A percentile compares a stretch with the other conserved stretches of the same genome.
These are phyloP conservation scores for Pseudocercospora macadamiae DNA, from an alignment of 2,329 filamentous ascomycete species.

Conservation along the genomic window DNA sequence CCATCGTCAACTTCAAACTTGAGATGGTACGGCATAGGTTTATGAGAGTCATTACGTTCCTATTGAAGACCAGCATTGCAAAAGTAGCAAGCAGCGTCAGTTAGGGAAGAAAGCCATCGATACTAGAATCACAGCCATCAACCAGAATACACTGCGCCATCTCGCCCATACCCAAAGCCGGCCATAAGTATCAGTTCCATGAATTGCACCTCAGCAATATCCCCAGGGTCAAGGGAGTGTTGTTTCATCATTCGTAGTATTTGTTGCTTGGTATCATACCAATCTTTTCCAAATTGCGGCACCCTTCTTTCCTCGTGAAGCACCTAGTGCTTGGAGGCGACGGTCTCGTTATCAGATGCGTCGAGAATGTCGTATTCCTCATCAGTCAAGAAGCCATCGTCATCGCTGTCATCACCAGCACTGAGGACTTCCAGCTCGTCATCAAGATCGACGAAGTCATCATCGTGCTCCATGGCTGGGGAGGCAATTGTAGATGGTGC, in stretches of 20 bases:
- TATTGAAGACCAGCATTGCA: neutral
- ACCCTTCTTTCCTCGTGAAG: constrained; percentile 2
- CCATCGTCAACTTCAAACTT: neutral
- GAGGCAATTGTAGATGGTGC: constrained; percentile 25
- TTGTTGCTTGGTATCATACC: neutral
- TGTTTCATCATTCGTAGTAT: constrained; percentile 1
- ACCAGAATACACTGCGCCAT: neutral
- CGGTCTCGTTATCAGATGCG: constrained; percentile 81
- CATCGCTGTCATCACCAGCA: constrained; percentile 63
- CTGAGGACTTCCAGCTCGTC: constrained; percentile 53
- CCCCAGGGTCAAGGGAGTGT: constrained; percentile 3
- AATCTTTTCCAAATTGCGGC: constrained; percentile 5
- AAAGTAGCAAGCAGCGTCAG: constrained; percentile 5
- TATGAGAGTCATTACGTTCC: constrained; percentile 1
- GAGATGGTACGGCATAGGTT: neutral
- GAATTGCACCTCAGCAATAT: neutral
- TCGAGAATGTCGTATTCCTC: constrained; percentile 98
- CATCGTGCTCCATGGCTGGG: constrained; percentile 40
- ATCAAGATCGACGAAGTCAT: constrained; percentile 54
- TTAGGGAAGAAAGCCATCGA: constrained; percentile 3
- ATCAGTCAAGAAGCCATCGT: constrained; percentile 85
- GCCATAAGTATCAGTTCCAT: neutral
- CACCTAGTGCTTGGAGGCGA: constrained; percentile 28
- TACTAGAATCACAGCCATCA: constrained; percentile 5
- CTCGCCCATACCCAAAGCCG: constrained; percentile 6